Base-by-base conservation (phyloP, 176 grass and related monocot species). In the Tillandsia fasciculata region DNA sequence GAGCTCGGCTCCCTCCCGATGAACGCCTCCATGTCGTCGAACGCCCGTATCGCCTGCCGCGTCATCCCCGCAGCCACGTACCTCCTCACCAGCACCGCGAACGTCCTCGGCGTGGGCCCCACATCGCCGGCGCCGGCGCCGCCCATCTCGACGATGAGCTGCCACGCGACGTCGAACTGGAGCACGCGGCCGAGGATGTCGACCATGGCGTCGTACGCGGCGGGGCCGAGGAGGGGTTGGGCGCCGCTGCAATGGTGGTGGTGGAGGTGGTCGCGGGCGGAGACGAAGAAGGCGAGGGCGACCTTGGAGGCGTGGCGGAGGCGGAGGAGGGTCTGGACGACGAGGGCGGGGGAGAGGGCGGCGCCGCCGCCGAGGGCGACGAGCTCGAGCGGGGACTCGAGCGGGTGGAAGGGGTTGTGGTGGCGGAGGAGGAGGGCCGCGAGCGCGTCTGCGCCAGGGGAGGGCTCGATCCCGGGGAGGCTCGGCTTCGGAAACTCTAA, bases 11-110 rank as follows among this genome's bases (percentile, higher is more conserved):
- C 93, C 74, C 93, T 89, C 57, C 89, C 89, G 2, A 97, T 49
- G 50, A 97, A 97, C 54, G 93, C 93, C 71, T 97, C 93, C 93
- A 97, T 92, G 71, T 97, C 89, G 14, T 97, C 89, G 59, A 97
- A 97, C 3, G 93, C 68, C 49, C 86, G 75, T 22, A 97, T 63
- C 0, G 93, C 89, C 77, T 97, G 89, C 59, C 89, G 74, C 1
- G 93, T 90, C 79, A 97, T 75, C 8, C 89, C 86, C 1, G 84
- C 84, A 1, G 93, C 93, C 64, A 97, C 51, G 42, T 85, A 82
- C 75, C 93, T 81, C 79, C 93, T 74, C 12, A 90, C 78, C 1
- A 90, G 70, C 22, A 97, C 82, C 0, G 86, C 81, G 83, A 97
- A 97, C 26, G 86, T 83, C 58, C 79, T 85, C 9, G 83, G 70